These are phyloP conservation scores for Candida koratica DNA, from an alignment of 805 yeast species.

Conservation along the genomic window DNA sequence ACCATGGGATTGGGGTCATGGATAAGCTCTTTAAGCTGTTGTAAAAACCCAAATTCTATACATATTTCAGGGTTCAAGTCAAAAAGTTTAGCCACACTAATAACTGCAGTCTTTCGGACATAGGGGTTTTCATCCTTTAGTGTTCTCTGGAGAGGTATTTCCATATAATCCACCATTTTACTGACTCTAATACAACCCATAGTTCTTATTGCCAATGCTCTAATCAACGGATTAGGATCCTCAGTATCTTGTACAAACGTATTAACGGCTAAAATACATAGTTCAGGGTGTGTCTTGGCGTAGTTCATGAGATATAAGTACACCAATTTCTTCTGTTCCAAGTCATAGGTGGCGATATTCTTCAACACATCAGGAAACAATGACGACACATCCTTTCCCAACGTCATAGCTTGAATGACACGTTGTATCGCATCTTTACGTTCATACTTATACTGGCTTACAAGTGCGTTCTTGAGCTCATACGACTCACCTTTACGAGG, in stretches of 20 bases:
- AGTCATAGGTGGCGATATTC: slow-evolving; percentile 93
- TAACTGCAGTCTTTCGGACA: slow-evolving; percentile 95
- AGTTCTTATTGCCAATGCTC: slow-evolving; percentile 95
- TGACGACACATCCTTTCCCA: slow-evolving; percentile 93
- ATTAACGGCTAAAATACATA: slow-evolving; percentile 92
- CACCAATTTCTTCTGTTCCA: slow-evolving; percentile 94
- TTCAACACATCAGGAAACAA: slow-evolving; percentile 94
- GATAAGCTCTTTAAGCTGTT: slow-evolving; percentile 59
- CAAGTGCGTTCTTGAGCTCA: slow-evolving; percentile 85
- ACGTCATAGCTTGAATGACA: slow-evolving; percentile 96
- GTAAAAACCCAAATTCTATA: slow-evolving; percentile 81
- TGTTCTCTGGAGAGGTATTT: slow-evolving; percentile 81
- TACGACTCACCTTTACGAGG: slow-evolving; percentile 71
- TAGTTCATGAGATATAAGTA: slow-evolving; percentile 94
- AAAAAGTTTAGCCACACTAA: slow-evolving; percentile 92
- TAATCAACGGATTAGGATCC: slow-evolving; percentile 92
- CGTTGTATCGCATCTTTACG: slow-evolving; percentile 95
- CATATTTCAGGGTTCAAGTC: slow-evolving; percentile 80
- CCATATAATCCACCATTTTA: slow-evolving; percentile 92
- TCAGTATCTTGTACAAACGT: slow-evolving; percentile 94
- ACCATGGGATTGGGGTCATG: slow-evolving; percentile 95
- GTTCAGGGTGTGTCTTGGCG: slow-evolving; percentile 93
- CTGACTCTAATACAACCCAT: slow-evolving; percentile 98
- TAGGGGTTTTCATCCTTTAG: slow-evolving; percentile 92
- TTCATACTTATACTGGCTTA: slow-evolving; percentile 91